Conservation (phyloP, 2,329 filamentous ascomycete genomes). For the Aspergillus quadricinctus region DNA sequence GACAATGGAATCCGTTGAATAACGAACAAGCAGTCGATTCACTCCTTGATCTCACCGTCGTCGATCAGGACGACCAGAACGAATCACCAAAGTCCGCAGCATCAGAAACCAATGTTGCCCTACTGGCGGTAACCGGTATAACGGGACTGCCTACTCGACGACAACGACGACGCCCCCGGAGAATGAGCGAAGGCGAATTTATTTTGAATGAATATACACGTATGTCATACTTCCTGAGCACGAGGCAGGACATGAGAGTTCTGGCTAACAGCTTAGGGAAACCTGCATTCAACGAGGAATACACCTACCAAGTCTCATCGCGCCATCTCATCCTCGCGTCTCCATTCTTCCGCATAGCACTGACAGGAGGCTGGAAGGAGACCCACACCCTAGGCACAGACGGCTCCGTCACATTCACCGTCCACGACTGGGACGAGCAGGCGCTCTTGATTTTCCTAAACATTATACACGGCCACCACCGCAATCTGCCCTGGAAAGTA, state of each 20-base stretch:
- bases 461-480: constrained; percentile 7
- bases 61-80: not conserved
- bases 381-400: not conserved
- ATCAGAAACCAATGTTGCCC: no score
- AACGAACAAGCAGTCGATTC: not conserved
- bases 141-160: no score
- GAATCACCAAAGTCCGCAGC: no score
- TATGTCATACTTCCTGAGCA: no score
- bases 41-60: not conserved
- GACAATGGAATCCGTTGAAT: not conserved
- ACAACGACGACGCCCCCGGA: no score
- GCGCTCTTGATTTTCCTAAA: constrained; percentile 9
- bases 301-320: constrained; percentile 8
- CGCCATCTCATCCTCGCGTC: constrained; percentile 19
- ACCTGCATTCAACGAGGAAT: not conserved
- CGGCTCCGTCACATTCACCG: constrained; percentile 7
- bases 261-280: no score
- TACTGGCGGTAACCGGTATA: no score
- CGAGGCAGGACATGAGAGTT: no score
- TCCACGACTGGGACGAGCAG: constrained; percentile 6
- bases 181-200: no score
- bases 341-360: constrained; percentile 6
- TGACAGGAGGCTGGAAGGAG: constrained; percentile 12
- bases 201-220: no score
- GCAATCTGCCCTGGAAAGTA: constrained; percentile 3